Evolutionary conservation across 495 filamentous ascomycete species (phyloP), one percentile per base, ranked within the genome.

Genomic region (Symbiotaphrina buchneri): DNA sequence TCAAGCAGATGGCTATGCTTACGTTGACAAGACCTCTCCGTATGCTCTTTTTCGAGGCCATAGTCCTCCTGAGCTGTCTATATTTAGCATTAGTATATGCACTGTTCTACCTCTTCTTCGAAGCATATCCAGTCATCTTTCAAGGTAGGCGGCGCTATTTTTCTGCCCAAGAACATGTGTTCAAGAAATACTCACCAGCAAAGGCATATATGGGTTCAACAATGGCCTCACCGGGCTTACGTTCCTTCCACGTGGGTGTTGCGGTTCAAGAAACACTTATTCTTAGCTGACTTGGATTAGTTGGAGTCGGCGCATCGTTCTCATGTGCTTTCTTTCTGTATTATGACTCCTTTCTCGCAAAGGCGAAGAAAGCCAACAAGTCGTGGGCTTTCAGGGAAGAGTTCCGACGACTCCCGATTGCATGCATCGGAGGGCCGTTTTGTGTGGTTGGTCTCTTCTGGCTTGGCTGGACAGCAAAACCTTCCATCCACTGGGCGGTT

Each of bases 81-180:
- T 30, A 30, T 15, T 8, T 30, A 8, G 27, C 27, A 8, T 16
- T 7, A 8, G 8, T 15, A 16, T 30, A 30, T 16, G 27, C 27
- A 16, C 27, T 30, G 8, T 15, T 30, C 8, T 30, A 30, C 14
- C 27, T 30, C 27, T 30, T 10, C 8, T 30, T 30, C 27, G 27
- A 30, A 15, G 10, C 27, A 10, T 30, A 10, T 16, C 27, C 27
- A 8, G 16, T 30, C 27, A 16, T 30, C 27, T 30, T 7, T 16
- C 8, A 10, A 10, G 27, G 27, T 16, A 30, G 10, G 27, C 8
- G 8, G 22, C 22, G 7, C 22, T n/a, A n/a, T 25, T 13, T 25
- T 13, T 8, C 22, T 25, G 22, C 8, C n/a, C n/a, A n/a, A n/a
- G n/a, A n/a, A n/a, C 22, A 25, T 13, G 7, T 13, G 13, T 8